Evolutionary conservation across 495 filamentous ascomycete species (phyloP).

Genomic region (Neurospora sp.): DNA sequence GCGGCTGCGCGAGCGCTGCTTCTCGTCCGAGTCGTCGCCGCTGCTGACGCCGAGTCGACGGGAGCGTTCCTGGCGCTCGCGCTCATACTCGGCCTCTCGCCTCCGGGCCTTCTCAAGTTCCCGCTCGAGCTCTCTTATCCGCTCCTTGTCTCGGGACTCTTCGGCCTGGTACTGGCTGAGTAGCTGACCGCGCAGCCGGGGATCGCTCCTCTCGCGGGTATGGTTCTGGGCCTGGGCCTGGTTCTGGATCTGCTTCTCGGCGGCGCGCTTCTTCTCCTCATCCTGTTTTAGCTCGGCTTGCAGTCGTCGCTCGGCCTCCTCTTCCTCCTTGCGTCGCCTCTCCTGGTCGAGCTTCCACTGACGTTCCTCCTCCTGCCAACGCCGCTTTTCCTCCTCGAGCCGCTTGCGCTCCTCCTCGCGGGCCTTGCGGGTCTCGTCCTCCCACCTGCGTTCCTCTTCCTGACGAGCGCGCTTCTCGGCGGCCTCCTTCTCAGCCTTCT

Average conservation of each 20-base stretch:
- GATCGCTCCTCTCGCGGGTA: constrained; percentile 48
- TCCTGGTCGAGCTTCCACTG: constrained; percentile 60
- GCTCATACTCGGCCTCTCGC: constrained; percentile 75
- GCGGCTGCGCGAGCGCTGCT: constrained; percentile 31
- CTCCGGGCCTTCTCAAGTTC: constrained; percentile 79
- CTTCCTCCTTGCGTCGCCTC: constrained; percentile 71
- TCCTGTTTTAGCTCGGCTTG: constrained; percentile 45
- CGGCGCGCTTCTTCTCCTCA: constrained; percentile 61
- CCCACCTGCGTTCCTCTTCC: constrained; percentile 71
- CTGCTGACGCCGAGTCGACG: constrained; percentile 24
- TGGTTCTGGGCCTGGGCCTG: constrained; percentile 56
- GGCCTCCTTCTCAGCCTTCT: constrained; percentile 50
- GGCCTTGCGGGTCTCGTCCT: constrained; percentile 59
- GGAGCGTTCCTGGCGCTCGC: constrained; percentile 57
- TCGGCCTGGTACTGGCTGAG: constrained; percentile 77
- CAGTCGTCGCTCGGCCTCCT: constrained; percentile 56
- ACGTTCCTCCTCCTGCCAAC: constrained; percentile 79
- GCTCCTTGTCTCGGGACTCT: constrained; percentile 30
- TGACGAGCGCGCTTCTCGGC: constrained; percentile 58
- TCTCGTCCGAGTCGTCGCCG: constrained; percentile 29
- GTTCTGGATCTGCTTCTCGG: constrained; percentile 64
- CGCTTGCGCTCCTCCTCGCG: constrained; percentile 62
- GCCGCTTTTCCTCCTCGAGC: constrained; percentile 57
- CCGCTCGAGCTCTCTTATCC: constrained; percentile 73
- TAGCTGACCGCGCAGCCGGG: constrained; percentile 69